phyloP scores from a whole-genome alignment of 176 grass and related monocot genomes.

The Zizania latifolia region DNA sequence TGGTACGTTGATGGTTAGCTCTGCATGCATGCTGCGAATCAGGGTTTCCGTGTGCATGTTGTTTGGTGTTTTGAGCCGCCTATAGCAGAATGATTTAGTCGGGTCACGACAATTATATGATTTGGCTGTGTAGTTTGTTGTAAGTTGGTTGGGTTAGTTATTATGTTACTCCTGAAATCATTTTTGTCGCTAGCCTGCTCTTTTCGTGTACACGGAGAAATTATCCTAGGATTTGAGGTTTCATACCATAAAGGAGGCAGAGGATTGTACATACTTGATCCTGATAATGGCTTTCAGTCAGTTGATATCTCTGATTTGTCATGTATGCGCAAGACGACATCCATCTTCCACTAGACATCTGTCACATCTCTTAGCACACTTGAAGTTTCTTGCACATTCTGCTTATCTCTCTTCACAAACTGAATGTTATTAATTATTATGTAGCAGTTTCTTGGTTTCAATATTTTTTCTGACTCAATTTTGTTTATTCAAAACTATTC shows the following conservation, averaged over 20 bases:
- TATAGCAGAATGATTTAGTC: neutral
- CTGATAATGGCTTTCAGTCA: neutral
- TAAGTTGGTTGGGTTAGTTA: neutral
- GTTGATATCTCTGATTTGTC: conserved; percentile 12
- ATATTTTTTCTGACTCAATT: neutral
- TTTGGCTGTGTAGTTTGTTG: neutral
- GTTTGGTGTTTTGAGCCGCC: neutral
- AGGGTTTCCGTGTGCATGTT: neutral
- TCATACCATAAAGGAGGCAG: neutral
- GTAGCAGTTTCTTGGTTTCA: neutral
- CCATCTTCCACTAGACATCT: neutral
- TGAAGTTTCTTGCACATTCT: neutral
- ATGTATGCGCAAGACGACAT: neutral
- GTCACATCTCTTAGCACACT: neutral
- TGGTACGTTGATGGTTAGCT: neutral
- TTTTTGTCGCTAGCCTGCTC: neutral
- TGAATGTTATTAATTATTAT: conserved; percentile 1
- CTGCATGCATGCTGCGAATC: neutral
- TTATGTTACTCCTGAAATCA: neutral
- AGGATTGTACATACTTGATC: neutral
- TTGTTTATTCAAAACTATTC: neutral
- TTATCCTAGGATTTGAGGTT: neutral
- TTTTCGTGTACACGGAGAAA: neutral
- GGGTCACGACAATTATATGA: neutral
- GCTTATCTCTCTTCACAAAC: neutral